Evolutionary conservation across 1,139 yeast genomes (phyloP).

Genomic region (Kodamaea arcana): DNA sequence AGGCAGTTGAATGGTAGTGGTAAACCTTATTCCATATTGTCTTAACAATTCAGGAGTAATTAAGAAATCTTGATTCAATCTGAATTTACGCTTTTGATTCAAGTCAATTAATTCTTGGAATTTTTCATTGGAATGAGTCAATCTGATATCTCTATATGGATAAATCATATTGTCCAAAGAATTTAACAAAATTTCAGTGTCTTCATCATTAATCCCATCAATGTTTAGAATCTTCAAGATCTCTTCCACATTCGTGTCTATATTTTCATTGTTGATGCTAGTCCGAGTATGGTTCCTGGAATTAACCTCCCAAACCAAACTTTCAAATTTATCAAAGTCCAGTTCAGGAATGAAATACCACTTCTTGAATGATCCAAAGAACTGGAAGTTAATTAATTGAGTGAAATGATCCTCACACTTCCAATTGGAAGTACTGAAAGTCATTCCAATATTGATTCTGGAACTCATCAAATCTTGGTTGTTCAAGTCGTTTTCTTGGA

Average conservation of each 20-base stretch:
- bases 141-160: constrained; percentile 22
- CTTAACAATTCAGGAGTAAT: constrained; percentile 48
- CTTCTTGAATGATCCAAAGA: constrained; percentile 64
- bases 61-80: constrained; percentile 37
- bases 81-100: constrained; percentile 9
- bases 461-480: constrained; percentile 34
- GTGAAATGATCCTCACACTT: constrained; percentile 71
- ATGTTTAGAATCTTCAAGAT: constrained; percentile 17
- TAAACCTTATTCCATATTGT: constrained; percentile 44
- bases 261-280: constrained; percentile 21
- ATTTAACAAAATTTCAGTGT: constrained; percentile 17
- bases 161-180: constrained; percentile 31
- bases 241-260: constrained; percentile 15
- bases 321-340: constrained; percentile 61
- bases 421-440: constrained; percentile 73
- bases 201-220: constrained; percentile 20
- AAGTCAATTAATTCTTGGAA: constrained; percentile 25
- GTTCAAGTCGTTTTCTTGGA: constrained; percentile 37
- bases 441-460: constrained; percentile 49
- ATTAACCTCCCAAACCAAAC: constrained; percentile 24
- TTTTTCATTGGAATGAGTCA: constrained; percentile 19
- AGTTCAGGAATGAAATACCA: constrained; percentile 82
- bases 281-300: constrained; percentile 14
- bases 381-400: constrained; percentile 62
- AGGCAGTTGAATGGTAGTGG: constrained; percentile 49